Base-by-base conservation (phyloP, 768 basidiomycete genomes). In the Macrocybe gigantea region DNA sequence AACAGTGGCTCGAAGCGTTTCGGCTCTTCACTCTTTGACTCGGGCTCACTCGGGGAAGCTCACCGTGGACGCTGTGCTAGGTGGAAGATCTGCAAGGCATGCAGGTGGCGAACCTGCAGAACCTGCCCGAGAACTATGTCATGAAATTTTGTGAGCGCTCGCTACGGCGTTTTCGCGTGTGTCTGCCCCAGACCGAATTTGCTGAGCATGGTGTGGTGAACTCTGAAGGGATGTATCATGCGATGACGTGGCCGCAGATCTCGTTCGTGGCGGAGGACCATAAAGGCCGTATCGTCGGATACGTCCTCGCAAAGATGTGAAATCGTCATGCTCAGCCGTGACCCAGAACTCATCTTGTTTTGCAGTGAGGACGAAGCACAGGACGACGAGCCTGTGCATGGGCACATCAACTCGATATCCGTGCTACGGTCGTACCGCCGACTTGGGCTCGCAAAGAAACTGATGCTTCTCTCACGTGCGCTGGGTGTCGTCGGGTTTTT, bases 351-450 rank as follows among this genome's bases (percentile, higher is more conserved):
- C 37, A 14, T 47, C 2, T 1, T 29, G 12, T 29, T 6, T 14
- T n/a, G 11, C 37, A 69, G 64, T 33, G 71, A 73, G 12, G 70
- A 70, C 51, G 63, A 63, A 34, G 80, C 80, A 43, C 79, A 82
- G 29, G 74, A 75, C 1, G 74, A 76, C 15, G 56, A 53, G 22
- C 50, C 52, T 5, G 72, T 80, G 0, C 88, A 93, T 53, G 94
- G 94, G 0, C 94, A 98, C 59, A 90, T 98, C 60, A 98, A 93
- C 10, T 96, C 94, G 5, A 97, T 98, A 60, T 95, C 93, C 0
- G 94, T 98, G 2, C 70, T 97, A 33, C 77, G 94, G 50, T 83
- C 89, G 10, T 92, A 96, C 60, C 75, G 94, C 38, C 78, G 94
- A n/a, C 72, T 96, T 5, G 94, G 95, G 6, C 65, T 98, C 2